Evolutionary conservation across 257 asterid species (phyloP).

Genomic region (Rauvolfia tetraphylla): DNA sequence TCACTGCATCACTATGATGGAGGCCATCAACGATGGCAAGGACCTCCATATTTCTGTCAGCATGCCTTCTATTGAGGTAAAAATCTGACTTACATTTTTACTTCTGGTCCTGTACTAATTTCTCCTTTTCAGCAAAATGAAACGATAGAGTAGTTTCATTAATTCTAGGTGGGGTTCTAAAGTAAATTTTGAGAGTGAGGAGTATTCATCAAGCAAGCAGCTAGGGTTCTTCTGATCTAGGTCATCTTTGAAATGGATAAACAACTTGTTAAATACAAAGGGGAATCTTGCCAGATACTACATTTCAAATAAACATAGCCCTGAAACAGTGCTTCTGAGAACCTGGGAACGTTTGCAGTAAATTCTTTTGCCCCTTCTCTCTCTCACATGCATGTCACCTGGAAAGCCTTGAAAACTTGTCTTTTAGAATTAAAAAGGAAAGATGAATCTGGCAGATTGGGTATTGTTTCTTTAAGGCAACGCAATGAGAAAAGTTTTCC

Average conservation of each 20-base stretch:
- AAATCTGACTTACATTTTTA: not conserved
- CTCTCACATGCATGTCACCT: conserved; percentile 3
- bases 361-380: not conserved
- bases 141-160: not conserved
- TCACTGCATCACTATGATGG: conserved; percentile 57
- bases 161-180: not conserved
- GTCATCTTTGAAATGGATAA: not conserved
- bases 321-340: not conserved
- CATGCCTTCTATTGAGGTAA: conserved; percentile 64
- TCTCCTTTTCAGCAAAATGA: not conserved
- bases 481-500: not conserved
- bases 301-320: not conserved
- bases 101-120: not conserved
- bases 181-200: not conserved
- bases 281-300: conserved; percentile 16
- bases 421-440: not conserved
- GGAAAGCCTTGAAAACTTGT: not conserved
- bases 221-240: conserved; percentile 17
- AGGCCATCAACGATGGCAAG: conserved; percentile 44
- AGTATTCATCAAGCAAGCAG: not conserved
- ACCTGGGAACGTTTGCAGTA: conserved; percentile 12
- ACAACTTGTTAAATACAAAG: conserved; percentile 4
- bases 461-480: too few species aligned
- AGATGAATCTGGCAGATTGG: not conserved
- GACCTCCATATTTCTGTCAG: conserved; percentile 55